Conservation (phyloP, 2,329 filamentous ascomycete species). For the Corynespora cassiicola region DNA sequence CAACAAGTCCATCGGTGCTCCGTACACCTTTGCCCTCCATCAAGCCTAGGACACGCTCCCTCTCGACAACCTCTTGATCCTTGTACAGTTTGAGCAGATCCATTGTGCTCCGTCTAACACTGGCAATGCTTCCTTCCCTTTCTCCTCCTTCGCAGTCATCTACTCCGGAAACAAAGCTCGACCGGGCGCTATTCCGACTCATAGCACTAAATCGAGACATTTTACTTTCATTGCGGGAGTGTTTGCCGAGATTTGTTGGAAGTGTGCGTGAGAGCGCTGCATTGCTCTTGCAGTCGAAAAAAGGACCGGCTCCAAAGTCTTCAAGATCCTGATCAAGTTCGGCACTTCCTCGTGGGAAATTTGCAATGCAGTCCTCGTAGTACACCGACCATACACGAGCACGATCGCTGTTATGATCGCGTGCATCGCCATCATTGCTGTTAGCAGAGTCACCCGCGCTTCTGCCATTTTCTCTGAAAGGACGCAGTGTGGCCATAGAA, state of each 20-base stretch:
- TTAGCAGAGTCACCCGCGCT: background rate
- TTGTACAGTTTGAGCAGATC: slow-evolving; percentile 47
- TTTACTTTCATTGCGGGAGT: slow-evolving; percentile 29
- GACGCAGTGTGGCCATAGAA: slow-evolving; percentile 32
- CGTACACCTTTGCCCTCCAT: slow-evolving; percentile 12
- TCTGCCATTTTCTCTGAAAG: too few relatives aligned
- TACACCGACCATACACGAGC: slow-evolving; percentile 43
- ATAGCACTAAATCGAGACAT: slow-evolving; percentile 25
- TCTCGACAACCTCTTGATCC: slow-evolving; percentile 44
- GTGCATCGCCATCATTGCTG: slow-evolving; percentile 18
- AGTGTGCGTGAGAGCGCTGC: slow-evolving; percentile 22
- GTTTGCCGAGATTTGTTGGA: slow-evolving; percentile 14
- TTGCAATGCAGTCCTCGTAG: slow-evolving; percentile 41
- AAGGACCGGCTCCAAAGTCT: slow-evolving; percentile 21
- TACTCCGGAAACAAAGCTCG: slow-evolving; percentile 17
- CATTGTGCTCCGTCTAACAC: slow-evolving; percentile 48
- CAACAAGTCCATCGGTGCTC: too few relatives aligned
- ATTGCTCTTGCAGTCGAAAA: slow-evolving; percentile 21
- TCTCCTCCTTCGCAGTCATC: slow-evolving; percentile 18
- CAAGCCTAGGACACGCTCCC: slow-evolving; percentile 33
- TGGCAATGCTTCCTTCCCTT: slow-evolving; percentile 37
- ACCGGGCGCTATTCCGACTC: slow-evolving; percentile 21
- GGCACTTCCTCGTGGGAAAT: slow-evolving; percentile 30
- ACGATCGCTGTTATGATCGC: slow-evolving; percentile 18
- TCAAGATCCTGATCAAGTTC: slow-evolving; percentile 18